A percentile compares a stretch with the other conserved stretches of the same genome.
These are phyloP conservation scores for Neurospora hispaniola DNA, from an alignment of 495 filamentous ascomycete species.

Conservation along the genomic window DNA sequence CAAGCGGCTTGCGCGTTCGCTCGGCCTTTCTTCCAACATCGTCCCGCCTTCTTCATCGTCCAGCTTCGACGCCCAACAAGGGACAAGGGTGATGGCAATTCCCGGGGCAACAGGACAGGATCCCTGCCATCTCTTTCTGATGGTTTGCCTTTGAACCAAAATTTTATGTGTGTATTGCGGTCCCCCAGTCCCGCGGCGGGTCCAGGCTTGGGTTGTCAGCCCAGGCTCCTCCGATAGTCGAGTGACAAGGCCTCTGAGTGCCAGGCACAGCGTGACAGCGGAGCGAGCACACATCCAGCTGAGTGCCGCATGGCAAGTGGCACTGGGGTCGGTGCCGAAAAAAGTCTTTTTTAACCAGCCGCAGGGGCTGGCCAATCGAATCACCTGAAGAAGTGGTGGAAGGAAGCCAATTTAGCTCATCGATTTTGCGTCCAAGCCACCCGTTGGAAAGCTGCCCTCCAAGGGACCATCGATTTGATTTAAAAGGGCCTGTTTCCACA, in stretches of 20 bases:
- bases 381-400: background rate
- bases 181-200: background rate
- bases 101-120: background rate
- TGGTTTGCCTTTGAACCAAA: background rate
- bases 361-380: background rate
- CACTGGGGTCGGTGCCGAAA: background rate
- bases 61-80: background rate
- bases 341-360: background rate
- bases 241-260: background rate
- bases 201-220: background rate
- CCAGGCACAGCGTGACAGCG: background rate
- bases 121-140: background rate
- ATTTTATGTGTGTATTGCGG: background rate
- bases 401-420: background rate
- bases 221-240: background rate
- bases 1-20: background rate
- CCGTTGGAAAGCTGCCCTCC: background rate
- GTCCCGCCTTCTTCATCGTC: background rate
- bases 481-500: constrained; percentile 18
- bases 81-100: background rate
- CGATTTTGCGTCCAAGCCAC: background rate
- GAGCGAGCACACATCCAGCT: background rate
- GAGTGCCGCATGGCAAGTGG: background rate
- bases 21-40: background rate
- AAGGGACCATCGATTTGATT: constrained; percentile 2